Evolutionary conservation across 257 asterid species (phyloP).

Genomic region (Penstemon davidsonii): DNA sequence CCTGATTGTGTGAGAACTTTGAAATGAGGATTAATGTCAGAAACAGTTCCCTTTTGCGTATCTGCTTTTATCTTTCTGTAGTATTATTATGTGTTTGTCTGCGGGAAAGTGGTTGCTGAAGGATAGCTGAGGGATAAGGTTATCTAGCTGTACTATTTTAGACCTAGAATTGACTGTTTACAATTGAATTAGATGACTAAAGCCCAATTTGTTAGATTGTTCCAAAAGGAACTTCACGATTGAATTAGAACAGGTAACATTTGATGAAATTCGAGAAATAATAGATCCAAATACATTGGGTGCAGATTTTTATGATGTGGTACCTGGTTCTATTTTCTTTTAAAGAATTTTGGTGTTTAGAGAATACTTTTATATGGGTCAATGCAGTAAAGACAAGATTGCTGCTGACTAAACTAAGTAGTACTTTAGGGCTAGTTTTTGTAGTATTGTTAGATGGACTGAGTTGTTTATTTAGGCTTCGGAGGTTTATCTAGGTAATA

Average conservation of each 20-base stretch:
- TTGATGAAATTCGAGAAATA: background rate
- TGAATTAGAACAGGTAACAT: background rate
- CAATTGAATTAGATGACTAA: background rate
- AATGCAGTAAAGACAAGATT: too few relatives aligned
- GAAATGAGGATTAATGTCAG: background rate
- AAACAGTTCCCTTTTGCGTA: background rate
- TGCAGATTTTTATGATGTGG: background rate
- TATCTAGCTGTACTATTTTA: background rate
- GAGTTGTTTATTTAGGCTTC: too few relatives aligned
- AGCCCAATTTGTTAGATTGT: background rate
- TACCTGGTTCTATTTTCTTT: too few relatives aligned
- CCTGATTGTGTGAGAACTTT: background rate
- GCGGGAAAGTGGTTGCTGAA: slow-evolving; percentile 5
- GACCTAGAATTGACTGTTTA: background rate
- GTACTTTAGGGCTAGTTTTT: too few relatives aligned
- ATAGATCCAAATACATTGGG: background rate
- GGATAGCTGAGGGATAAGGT: background rate
- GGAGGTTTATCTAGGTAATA: too few relatives aligned
- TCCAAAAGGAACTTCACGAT: background rate
- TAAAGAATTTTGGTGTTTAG: too few relatives aligned
- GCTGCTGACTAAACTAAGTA: too few relatives aligned
- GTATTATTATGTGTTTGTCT: background rate
- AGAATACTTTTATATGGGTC: too few relatives aligned
- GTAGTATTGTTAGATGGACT: too few relatives aligned
- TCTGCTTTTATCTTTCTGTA: background rate